Evolutionary conservation across 2,329 filamentous ascomycete species (phyloP), one percentile per base, ranked within the genome.

Genomic region (Dendryphion nanum): DNA sequence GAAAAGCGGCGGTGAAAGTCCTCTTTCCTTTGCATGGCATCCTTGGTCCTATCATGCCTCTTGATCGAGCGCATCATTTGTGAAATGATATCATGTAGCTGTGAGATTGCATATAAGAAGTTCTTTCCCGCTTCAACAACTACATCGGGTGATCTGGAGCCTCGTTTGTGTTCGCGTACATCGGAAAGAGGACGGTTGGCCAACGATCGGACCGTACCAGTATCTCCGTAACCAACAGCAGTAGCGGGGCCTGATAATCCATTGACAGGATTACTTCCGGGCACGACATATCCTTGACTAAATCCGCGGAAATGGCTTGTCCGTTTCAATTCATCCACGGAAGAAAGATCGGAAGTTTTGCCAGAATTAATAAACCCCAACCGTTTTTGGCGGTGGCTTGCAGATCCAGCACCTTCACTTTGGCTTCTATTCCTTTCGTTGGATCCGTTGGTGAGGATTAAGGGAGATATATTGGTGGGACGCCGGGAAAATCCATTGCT

Each of bases 351-450:
- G 8, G 71, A 73, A 16, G 74, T 73, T 53, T 80, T 79, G 52
- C 74, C 73, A 31, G 73, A 75, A 21, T 82, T 72, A 34, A 81
- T 74, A n/a, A n/a, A n/a, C 17, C 78, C 80, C 73, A 82, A 81
- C 14, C 80, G 72, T 50, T 79, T 79, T 42, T 71, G 73, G 18
- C 77, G 75, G 19, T 70, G 61, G 57, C 71, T 69, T 60, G 76
- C 56, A 66, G 75, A 50, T 1, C 65, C 63, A 4, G 78, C 71
- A 16, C 78, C 78, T 59, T 83, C 80, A 44, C 79, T 83, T 43
- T 81, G 77, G 52, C 78, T 83, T 48, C 80, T 68, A 46, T 75
- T 80, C 7, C 83, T 76, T 59, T 89, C 85, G 47, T 81, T 86
- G 18, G 78, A 44, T 12, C 53, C 73, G 47, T 77, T 91, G 14